Evolutionary conservation across 169 alveolate species (phyloP).

Genomic region (Cryptosporidium sp.): DNA sequence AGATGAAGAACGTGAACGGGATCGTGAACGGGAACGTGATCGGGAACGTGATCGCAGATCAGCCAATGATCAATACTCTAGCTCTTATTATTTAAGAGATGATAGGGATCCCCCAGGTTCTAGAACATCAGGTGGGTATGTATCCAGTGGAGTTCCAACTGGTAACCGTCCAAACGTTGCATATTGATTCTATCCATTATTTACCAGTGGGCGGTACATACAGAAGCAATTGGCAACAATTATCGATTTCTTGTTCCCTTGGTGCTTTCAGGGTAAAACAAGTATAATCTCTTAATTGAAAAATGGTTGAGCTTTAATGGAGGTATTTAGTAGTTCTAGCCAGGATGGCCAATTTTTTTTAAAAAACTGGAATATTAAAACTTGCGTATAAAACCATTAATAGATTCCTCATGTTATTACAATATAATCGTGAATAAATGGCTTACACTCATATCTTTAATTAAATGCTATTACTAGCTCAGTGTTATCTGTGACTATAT

Average conservation of each 20-base stretch:
- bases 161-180: constrained; percentile 54
- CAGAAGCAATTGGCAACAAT: neutral
- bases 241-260: neutral
- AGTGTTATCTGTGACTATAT: constrained; percentile 14
- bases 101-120: constrained; percentile 73
- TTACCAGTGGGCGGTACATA: neutral
- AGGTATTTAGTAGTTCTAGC: neutral
- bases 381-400: neutral
- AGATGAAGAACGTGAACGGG: constrained; percentile 58
- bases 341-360: neutral
- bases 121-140: constrained; percentile 34
- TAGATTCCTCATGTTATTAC: constrained; percentile 16
- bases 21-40: constrained; percentile 28
- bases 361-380: neutral
- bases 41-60: constrained; percentile 53
- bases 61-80: constrained; percentile 14
- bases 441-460: constrained; percentile 10
- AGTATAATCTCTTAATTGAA: neutral
- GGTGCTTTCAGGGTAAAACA: neutral
- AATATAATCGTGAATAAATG: constrained; percentile 18
- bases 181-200: constrained; percentile 13
- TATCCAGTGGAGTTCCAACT: constrained; percentile 38
- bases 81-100: constrained; percentile 57
- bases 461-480: constrained; percentile 16
- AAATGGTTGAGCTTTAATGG: constrained; percentile 4